phyloP scores from a whole-genome alignment of 179 eudicot species.

The Patellifolia procumbens region DNA sequence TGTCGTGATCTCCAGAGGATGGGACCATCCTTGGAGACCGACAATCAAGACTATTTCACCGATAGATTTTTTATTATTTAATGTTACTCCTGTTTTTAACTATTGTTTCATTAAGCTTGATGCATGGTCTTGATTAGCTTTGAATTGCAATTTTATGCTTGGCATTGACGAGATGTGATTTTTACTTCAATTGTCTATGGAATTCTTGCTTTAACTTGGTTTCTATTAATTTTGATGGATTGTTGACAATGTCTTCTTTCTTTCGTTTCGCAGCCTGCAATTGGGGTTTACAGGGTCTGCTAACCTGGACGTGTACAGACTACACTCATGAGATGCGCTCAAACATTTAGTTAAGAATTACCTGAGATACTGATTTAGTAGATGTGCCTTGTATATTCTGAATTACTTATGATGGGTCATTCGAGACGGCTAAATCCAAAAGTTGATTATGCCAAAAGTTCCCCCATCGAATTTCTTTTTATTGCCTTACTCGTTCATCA shows the following conservation, averaged over 20 bases:
- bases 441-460: not conserved
- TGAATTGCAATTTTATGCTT: not conserved
- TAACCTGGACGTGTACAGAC: slow-evolving; percentile 32
- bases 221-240: not conserved
- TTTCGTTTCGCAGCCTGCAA: slow-evolving; percentile 14
- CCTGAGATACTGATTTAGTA: slow-evolving; percentile 19
- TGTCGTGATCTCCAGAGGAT: too few species aligned
- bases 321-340: slow-evolving; percentile 20
- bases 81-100: too few species aligned
- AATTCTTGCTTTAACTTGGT: not conserved
- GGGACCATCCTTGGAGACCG: too few species aligned
- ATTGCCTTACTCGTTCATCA: not conserved
- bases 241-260: not conserved
- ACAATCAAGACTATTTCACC: too few species aligned
- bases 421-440: slow-evolving; percentile 9
- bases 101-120: too few species aligned
- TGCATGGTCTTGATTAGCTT: too few species aligned
- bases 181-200: not conserved
- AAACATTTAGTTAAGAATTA: slow-evolving; percentile 15
- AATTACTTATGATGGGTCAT: slow-evolving; percentile 14
- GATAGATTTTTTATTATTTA: too few species aligned
- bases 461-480: not conserved
- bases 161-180: not conserved
- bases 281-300: slow-evolving; percentile 21
- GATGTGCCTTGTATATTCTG: slow-evolving; percentile 26